Conservation (phyloP, 306 rosid genomes). For the Coriaria nepalensis region DNA sequence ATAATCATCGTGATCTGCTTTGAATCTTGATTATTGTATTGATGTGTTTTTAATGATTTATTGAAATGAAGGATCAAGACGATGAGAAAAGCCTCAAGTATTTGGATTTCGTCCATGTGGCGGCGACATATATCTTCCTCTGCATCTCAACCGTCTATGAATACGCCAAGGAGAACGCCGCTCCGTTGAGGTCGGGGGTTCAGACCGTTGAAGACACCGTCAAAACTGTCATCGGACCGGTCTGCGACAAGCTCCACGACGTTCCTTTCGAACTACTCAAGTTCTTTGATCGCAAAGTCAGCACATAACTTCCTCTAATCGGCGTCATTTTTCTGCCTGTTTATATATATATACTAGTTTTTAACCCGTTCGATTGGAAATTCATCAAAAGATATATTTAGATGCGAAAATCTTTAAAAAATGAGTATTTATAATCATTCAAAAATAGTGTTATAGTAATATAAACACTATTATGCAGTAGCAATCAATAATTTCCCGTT, state of each 20-base stretch:
- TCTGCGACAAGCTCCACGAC: constrained; percentile 34
- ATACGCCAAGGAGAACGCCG: constrained; percentile 39
- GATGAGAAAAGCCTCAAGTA: constrained; percentile 25
- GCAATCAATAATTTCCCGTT: too few relatives aligned
- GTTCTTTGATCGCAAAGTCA: constrained; percentile 38
- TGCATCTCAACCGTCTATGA: constrained; percentile 29
- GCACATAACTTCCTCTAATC: neutral
- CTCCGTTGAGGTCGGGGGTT: constrained; percentile 35
- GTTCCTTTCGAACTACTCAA: constrained; percentile 30
- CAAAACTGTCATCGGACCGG: constrained; percentile 33
- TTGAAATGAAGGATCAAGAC: constrained; percentile 17
- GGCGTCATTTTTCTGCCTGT: neutral
- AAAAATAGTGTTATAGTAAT: too few relatives aligned
- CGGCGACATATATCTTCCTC: constrained; percentile 20
- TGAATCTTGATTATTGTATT: too few relatives aligned
- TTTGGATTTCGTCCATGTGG: constrained; percentile 33
- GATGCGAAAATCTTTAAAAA: too few relatives aligned
- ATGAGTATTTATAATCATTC: too few relatives aligned
- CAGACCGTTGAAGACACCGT: constrained; percentile 37
- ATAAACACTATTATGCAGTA: too few relatives aligned
- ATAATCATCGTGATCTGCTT: too few relatives aligned
- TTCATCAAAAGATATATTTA: too few relatives aligned
- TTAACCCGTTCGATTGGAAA: too few relatives aligned
- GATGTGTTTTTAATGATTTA: too few relatives aligned
- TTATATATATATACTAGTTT: too few relatives aligned